Evolutionary conservation across 2,329 filamentous ascomycete species (phyloP), one percentile per base, ranked within the genome.

Genomic region (Trichoderma atroviride): DNA sequence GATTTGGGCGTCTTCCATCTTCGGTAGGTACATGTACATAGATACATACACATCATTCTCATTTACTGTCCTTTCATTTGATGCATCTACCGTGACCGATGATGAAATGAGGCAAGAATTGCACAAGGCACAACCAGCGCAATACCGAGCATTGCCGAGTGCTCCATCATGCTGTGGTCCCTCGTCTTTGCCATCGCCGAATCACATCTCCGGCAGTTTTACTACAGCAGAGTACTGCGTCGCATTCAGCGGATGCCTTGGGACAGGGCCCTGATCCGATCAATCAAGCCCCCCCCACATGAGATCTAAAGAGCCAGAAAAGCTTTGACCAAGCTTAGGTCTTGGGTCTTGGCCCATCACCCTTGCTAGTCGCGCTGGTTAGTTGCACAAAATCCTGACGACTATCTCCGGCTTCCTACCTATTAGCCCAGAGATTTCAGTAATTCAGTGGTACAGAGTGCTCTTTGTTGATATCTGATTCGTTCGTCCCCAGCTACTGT

Each of bases 201-300:
- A 50, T 50, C 47, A 11, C 47, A 50, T 24, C 47, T 50, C n/a
- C 47, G 10, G 40, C 47, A 50, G 22, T 5, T 47, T 47, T 52
- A 52, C 50, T 31, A 31, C 29, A 31, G 43, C 2, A 50, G 43
- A 50, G 47, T 5, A 50, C 27, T 53, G 47, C 60, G 47, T 53
- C 24, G 33, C 61, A 40, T 64, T 35, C 33, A 40, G n/a, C 53
- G 47, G 59, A 65, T 43, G 63, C 37, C 55, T 58, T 35, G 53
- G 63, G 29, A 50, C 63, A 59, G 63, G 63, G 53, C 27, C 53
- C 63, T 59, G 63, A 59, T 67, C 55, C 27, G 55, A 67, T 66
- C 61, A 40, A 37, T 16, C 35, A 29, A 50, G 27, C 14, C 53
- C 55, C 63, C 63, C 55, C 63, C 63, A 67, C 63, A 67, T 50